A percentile compares a stretch with the other conserved stretches of the same genome.
phyloP scores from a whole-genome alignment of 495 filamentous ascomycete species.

The Penicillium goetzii region DNA sequence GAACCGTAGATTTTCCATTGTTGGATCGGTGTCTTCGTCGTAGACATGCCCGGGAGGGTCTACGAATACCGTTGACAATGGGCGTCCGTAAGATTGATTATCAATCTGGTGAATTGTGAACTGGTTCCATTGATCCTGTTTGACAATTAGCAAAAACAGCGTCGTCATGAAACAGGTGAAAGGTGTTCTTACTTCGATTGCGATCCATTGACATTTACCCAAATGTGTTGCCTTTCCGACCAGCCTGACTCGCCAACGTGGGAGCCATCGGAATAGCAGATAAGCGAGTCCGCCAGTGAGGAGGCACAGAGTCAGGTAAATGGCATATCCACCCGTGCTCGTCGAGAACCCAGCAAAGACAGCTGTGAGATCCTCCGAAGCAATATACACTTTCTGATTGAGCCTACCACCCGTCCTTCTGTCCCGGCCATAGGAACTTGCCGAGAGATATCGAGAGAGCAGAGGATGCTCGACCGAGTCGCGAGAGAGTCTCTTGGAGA shows the following conservation, averaged over 20 bases:
- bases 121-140: conserved; percentile 90
- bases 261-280: conserved; percentile 86
- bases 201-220: conserved; percentile 82
- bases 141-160: conserved; percentile 11
- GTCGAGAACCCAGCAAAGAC: conserved; percentile 90
- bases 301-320: conserved; percentile 71
- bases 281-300: conserved; percentile 77
- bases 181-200: conserved; percentile 67
- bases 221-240: conserved; percentile 70
- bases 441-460: conserved; percentile 64
- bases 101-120: conserved; percentile 72
- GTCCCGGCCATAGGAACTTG: conserved; percentile 59
- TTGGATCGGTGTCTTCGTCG: conserved; percentile 86
- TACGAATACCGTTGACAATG: conserved; percentile 87
- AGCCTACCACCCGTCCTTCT: conserved; percentile 57
- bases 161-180: background rate
- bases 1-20: conserved; percentile 68
- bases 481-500: conserved; percentile 60
- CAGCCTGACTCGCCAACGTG: conserved; percentile 79
- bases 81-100: conserved; percentile 71
- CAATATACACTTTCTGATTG: conserved; percentile 90
- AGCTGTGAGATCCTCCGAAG: conserved; percentile 89
- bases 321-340: conserved; percentile 62
- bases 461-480: conserved; percentile 72
- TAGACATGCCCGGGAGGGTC: conserved; percentile 56